phyloP scores from a whole-genome alignment of 2,329 filamentous ascomycete genomes.

The Monilinia laxa region DNA sequence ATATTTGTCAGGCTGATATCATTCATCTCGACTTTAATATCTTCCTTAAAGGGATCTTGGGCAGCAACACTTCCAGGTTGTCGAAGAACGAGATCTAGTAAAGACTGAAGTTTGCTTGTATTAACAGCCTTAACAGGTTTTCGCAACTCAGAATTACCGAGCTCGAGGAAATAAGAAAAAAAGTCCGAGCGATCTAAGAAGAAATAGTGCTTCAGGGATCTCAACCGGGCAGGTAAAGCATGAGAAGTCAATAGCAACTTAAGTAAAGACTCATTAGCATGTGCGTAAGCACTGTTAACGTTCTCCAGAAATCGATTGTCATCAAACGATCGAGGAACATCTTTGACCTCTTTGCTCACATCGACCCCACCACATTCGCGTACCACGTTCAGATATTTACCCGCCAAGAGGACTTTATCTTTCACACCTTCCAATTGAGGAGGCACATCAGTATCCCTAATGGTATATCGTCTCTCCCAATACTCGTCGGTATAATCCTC shows the following conservation, averaged over 20 bases:
- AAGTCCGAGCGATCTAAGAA: conserved; percentile 98
- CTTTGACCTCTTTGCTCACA: conserved; percentile 80
- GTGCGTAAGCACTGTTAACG: conserved; percentile 90
- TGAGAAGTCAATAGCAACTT: conserved; percentile 90
- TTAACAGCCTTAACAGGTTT: conserved; percentile 90
- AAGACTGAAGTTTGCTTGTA: conserved; percentile 85
- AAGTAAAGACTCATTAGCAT: conserved; percentile 91
- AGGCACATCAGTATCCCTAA: conserved; percentile 86
- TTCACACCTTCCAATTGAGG: conserved; percentile 88
- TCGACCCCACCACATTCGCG: conserved; percentile 96
- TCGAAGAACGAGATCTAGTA: conserved; percentile 94
- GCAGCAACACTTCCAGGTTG: conserved; percentile 93
- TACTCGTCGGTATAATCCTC: conserved; percentile 99
- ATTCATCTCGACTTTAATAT: conserved; percentile 97
- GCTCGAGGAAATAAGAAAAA: conserved; percentile 95
- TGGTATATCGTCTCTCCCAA: conserved; percentile 96
- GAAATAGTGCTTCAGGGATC: conserved; percentile 97
- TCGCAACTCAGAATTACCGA: conserved; percentile 83
- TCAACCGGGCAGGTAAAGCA: conserved; percentile 79
- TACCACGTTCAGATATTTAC: conserved; percentile 97
- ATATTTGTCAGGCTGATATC: conserved; percentile 90
- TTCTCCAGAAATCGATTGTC: conserved; percentile 92
- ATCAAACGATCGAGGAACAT: conserved; percentile 90
- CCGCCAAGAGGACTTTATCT: conserved; percentile 90
- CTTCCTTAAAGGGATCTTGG: conserved; percentile 95